Base-by-base conservation (phyloP, 192 early-diverging fungal species). In the Rhizophlyctis rosea region DNA sequence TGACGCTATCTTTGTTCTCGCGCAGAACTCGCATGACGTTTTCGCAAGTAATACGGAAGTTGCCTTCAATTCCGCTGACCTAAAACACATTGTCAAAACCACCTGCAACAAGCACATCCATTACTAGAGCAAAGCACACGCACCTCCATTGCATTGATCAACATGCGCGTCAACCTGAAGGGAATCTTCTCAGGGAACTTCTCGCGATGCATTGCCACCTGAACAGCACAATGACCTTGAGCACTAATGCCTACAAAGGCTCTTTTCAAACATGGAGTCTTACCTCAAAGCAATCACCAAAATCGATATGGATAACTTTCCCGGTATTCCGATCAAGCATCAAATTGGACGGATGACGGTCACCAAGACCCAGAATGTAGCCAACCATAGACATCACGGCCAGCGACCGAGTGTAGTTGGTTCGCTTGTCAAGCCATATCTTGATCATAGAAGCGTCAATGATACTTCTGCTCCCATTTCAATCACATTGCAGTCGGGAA, bases 361-460 rank as follows among this genome's bases (percentile, higher is more conserved):
- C 96, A 2, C 96, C 96, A 32, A 98, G 71, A 24, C 96, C 96
- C n/a, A 98, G 78, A 18, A 98, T 91, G 73, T 98, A 98, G 7
- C 96, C 96, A 5, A 93, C 94, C 89, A 98, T 97, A 0, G 96
- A 98, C 93, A 96, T 98, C 11, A 92, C 87, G 3, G 93, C 96
- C 57, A 98, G 77, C 3, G 92, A 94, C 50, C 96, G 68, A 1
- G 95, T 97, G 70, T 96, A 98, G 63, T 91, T 97, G 3, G 93
- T 98, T 25, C 96, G 81, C 24, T 93, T 76, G 67, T 96, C 93
- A 33, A 97, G 69, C 96, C 96, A 98, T 4, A 88, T 86, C 76
- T 81, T 9, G 7, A 58, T 47, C 7, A 18, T 18, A 7, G 39
- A 13, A 7, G 18, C 39, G 39, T 13, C 18, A 13, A 44, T 13